These are phyloP conservation scores for Omphalotus guepiniiformis DNA, from an alignment of 768 basidiomycete genomes.

Conservation along the genomic window DNA sequence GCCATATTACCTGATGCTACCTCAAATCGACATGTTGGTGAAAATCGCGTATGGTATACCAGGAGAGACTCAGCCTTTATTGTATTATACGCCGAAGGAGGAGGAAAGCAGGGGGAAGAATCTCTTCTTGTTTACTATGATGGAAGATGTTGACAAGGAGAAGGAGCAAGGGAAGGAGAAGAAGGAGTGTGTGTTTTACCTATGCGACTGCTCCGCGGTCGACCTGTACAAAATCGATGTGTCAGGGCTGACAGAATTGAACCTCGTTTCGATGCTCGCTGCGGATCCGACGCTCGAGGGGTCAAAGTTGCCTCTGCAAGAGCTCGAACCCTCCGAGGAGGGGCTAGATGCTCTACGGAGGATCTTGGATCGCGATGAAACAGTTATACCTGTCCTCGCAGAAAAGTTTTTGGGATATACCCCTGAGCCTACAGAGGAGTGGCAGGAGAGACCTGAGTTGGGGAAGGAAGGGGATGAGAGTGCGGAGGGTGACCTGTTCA, in stretches of 20 bases:
- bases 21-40: conserved; percentile 32
- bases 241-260: conserved; percentile 10
- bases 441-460: background rate
- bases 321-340: conserved; percentile 20
- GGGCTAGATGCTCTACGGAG: conserved; percentile 23
- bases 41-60: conserved; percentile 27
- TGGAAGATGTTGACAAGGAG: conserved; percentile 40
- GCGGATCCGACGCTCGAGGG: conserved; percentile 3
- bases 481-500: too few species aligned
- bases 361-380: conserved; percentile 25
- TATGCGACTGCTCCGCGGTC: conserved; percentile 29
- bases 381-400: conserved; percentile 27
- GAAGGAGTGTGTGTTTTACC: conserved; percentile 29
- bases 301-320: conserved; percentile 6
- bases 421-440: conserved; percentile 18
- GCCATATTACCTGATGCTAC: conserved; percentile 32
- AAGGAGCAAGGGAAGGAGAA: background rate
- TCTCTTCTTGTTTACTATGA: conserved; percentile 28
- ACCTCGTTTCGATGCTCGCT: conserved; percentile 26
- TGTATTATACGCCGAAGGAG: conserved; percentile 17
- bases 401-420: conserved; percentile 26
- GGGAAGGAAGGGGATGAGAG: background rate
- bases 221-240: background rate
- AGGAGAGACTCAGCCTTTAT: conserved; percentile 28
- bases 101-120: conserved; percentile 10